These are phyloP conservation scores for Thyridium curvatum DNA, from an alignment of 2,329 filamentous ascomycete genomes.

Conservation along the genomic window DNA sequence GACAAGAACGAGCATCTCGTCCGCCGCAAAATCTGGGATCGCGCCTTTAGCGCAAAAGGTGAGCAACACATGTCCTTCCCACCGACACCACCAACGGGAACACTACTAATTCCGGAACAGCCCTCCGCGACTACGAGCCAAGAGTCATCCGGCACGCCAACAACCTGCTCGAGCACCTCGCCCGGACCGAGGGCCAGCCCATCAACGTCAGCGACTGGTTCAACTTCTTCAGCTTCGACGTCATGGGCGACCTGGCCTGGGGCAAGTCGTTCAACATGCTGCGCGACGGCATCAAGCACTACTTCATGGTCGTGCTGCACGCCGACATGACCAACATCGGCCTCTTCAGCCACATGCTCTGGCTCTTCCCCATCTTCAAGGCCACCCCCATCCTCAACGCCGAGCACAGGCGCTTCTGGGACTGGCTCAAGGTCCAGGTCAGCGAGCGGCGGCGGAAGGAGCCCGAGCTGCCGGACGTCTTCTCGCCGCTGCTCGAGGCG, in stretches of 20 bases:
- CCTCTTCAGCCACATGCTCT: constrained; percentile 10
- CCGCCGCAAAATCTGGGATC: constrained; percentile 10
- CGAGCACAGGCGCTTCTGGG: constrained; percentile 8
- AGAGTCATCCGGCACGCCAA: constrained; percentile 11
- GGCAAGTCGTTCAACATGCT: constrained; percentile 23
- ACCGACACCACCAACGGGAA: too few species aligned
- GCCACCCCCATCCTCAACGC: constrained; percentile 7
- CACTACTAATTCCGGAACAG: constrained; percentile 2
- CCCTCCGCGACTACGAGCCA: constrained; percentile 16
- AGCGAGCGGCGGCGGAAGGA: constrained; percentile 3
- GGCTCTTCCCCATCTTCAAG: constrained; percentile 12
- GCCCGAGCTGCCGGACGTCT: constrained; percentile 5
- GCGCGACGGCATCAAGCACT: constrained; percentile 9
- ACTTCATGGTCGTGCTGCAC: constrained; percentile 9
- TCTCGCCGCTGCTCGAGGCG: constrained; percentile 6
- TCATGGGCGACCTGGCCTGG: constrained; percentile 25
- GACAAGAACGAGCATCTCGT: constrained; percentile 7
- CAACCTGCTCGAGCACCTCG: constrained; percentile 12
- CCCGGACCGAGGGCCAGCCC: constrained; percentile 4
- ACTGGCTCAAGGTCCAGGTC: constrained; percentile 8
- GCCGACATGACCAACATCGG: constrained; percentile 12
- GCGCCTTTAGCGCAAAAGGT: constrained; percentile 7
- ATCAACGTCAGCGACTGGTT: constrained; percentile 18
- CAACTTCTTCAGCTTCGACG: constrained; percentile 22
- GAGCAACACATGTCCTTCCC: neutral